These are phyloP conservation scores for Lactifluus rugatus DNA, from an alignment of 768 basidiomycete genomes.

Conservation along the genomic window DNA sequence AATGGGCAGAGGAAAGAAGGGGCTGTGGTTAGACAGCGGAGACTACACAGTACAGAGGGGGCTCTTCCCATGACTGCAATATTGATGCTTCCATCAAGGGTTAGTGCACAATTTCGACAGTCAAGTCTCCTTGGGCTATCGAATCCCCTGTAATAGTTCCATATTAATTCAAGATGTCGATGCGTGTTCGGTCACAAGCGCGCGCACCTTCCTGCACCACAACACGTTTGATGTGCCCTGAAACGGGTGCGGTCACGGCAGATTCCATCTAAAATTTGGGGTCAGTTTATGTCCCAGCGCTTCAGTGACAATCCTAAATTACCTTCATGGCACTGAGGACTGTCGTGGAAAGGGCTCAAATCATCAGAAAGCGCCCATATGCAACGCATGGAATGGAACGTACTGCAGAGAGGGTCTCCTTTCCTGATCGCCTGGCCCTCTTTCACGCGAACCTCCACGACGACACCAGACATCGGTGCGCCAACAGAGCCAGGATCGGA, in stretches of 20 bases:
- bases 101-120: slow-evolving; percentile 76
- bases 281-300: slow-evolving; percentile 17
- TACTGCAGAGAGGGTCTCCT: slow-evolving; percentile 90
- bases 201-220: slow-evolving; percentile 72
- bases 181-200: slow-evolving; percentile 3
- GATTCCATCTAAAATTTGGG: slow-evolving; percentile 77
- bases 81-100: not conserved
- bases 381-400: slow-evolving; percentile 28
- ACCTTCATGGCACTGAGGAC: slow-evolving; percentile 98
- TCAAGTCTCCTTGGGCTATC: slow-evolving; percentile 88
- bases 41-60: not conserved
- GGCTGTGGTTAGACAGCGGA: not conserved
- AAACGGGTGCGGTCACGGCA: slow-evolving; percentile 91
- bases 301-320: slow-evolving; percentile 23
- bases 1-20: not conserved
- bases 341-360: slow-evolving; percentile 24
- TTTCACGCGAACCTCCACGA: slow-evolving; percentile 95
- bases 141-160: slow-evolving; percentile 59
- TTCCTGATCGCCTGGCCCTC: slow-evolving; percentile 97
- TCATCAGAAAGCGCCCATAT: slow-evolving; percentile 15
- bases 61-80: not conserved
- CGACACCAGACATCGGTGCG: slow-evolving; percentile 95
- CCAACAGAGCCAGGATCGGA: slow-evolving; percentile 94
- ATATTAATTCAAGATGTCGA: not conserved
- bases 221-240: slow-evolving; percentile 92